Evolutionary conservation across 2,329 filamentous ascomycete genomes (phyloP), one percentile per base, ranked within the genome.

Genomic region (Chaetomiaceae sp.): DNA sequence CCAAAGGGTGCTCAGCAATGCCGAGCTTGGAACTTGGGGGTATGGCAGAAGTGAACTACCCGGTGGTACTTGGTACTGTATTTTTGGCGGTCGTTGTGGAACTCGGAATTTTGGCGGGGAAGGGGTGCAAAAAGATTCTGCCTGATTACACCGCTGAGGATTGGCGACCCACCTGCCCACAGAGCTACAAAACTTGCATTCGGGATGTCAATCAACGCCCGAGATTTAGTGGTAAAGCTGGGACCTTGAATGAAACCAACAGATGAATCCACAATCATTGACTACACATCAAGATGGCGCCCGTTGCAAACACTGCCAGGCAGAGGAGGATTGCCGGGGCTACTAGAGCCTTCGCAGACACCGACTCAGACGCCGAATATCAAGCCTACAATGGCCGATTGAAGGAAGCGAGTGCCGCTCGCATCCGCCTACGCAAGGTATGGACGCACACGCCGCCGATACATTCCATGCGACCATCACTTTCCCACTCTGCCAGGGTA

Each of bases 101-200:
- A 37, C 51, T 40, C 36, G 49, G 38, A 55, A 56, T 48, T 61
- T 59, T 59, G 54, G 55, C 58, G 61, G 60, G 57, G 57, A 58
- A 53, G 20, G 14, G 13, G 13, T 44, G 58, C 54, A 58, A 58
- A 59, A 58, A 41, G 48, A 40, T 44, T 59, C 27, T 58, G 61
- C 45, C 57, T 2, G 2, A 2, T 3, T 16, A 55, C 59, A 63
- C 61, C 61, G 61, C 21, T 20, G 9, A 14, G 20, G n/a, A 14
- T 33, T 10, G 29, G n/a, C n/a, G n/a, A n/a, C n/a, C n/a, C n/a
- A n/a, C n/a, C n/a, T n/a, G n/a, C n/a, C n/a, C n/a, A n/a, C n/a
- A n/a, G n/a, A n/a, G n/a, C 4, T 33, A 11, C 6, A 5, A 4
- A 16, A 29, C 4, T 53, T 56, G 30, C 50, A 51, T 50, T 44